Conservation (phyloP, 192 early-diverging fungal genomes). For the Linnemannia exigua region DNA sequence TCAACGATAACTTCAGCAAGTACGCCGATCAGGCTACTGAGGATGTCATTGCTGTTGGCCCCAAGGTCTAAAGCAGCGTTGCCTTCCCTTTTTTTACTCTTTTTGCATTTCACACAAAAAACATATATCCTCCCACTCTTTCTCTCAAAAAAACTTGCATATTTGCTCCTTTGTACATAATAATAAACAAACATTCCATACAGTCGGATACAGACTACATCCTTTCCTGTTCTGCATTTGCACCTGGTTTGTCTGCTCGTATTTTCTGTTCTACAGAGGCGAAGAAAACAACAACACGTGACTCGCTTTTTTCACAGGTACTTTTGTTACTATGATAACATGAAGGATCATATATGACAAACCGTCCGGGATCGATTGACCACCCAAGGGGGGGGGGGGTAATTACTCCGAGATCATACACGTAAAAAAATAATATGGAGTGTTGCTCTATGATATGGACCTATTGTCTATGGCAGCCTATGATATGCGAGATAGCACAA, state of each 20-base stretch:
- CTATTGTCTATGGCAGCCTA: too few relatives aligned
- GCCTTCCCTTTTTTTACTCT: neutral
- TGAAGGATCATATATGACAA: too few relatives aligned
- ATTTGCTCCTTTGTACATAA: neutral
- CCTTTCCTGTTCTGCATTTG: neutral
- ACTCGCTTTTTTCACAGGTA: too few relatives aligned
- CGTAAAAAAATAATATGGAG: too few relatives aligned
- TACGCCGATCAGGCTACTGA: conserved; percentile 81
- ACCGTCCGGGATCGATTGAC: too few relatives aligned
- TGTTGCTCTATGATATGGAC: too few relatives aligned
- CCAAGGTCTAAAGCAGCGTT: conserved; percentile 58
- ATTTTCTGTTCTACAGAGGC: too few relatives aligned
- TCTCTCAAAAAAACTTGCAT: conserved; percentile 12
- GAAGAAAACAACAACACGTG: too few relatives aligned
- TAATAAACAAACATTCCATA: neutral
- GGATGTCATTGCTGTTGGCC: conserved; percentile 81
- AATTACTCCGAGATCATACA: too few relatives aligned
- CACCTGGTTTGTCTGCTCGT: neutral
- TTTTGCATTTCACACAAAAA: neutral
- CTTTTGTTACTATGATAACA: too few relatives aligned
- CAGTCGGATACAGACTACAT: neutral
- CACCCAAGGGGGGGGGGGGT: too few relatives aligned
- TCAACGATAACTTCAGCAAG: conserved; percentile 91
- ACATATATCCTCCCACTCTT: neutral
- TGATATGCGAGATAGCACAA: too few relatives aligned